Evolutionary conservation across 805 yeast species (phyloP), one percentile per base, ranked within the genome.

Genomic region (Ogataea sp.): DNA sequence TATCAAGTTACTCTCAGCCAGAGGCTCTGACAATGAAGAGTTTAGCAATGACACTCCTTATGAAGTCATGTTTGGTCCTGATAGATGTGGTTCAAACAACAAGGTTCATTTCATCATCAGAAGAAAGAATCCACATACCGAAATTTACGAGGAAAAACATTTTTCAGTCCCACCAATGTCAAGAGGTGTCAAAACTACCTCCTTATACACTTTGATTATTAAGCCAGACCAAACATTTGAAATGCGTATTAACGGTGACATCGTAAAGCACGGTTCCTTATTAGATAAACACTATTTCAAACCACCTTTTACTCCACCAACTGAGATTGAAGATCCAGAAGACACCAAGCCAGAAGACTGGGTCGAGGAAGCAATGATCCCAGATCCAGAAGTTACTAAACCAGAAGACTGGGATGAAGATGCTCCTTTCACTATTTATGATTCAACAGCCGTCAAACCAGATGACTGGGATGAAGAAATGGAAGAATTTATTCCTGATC

Each of bases 61-160:
- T 62, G 87, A 83, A 59, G 64, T 89, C 46, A 83, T 89, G 90
- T 89, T 89, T 65, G 97, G 97, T 17, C 97, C 97, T 33, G 97
- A 89, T 61, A 77, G 73, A 57, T 89, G 97, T 64, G 95, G 95
- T 3, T 55, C 77, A 39, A 72, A 81, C 34, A 84, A 87, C 64
- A 83, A 78, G 59, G 80, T 89, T 26, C 95, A 84, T 53, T 75
- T 88, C 48, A 83, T 87, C 40, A 52, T 87, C 43, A 73, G 70
- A 41, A 71, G 83, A 50, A 67, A 69, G 50, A 71, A 74, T 56
- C 79, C 77, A 34, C 43, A 52, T 20, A 67, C 77, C 20, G 79
- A 77, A 6, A 69, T 65, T 43, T 66, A 68, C 43, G 83, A 80
- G 55, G 88, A 85, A 61, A 81, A 84, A 58, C 83, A 79, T 49